Conservation (phyloP, 202 grass and related monocot genomes). For the Dendrocalamus latiflorus region DNA sequence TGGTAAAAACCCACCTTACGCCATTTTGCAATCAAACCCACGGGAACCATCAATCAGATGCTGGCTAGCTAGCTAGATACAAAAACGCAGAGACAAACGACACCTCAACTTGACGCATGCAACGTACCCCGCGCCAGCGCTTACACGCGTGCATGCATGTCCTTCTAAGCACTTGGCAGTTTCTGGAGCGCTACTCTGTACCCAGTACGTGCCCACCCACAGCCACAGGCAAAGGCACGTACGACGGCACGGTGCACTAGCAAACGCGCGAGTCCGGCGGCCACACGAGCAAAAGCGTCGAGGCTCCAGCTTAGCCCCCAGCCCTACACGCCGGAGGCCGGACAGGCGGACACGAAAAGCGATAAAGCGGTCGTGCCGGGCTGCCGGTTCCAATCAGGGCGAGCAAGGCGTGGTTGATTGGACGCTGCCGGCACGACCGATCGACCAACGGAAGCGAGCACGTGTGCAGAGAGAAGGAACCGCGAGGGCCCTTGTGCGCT, state of each 20-base stretch:
- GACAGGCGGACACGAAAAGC: conserved; percentile 15
- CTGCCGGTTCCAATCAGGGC: conserved; percentile 14
- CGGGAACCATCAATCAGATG: background rate
- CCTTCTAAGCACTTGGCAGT: background rate
- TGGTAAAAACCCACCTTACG: background rate
- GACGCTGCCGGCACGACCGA: background rate
- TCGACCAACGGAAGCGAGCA: background rate
- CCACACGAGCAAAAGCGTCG: background rate
- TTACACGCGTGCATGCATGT: background rate
- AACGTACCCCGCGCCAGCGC: conserved; percentile 1
- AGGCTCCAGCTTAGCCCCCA: background rate
- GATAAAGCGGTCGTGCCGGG: conserved; percentile 23
- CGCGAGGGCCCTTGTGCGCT: background rate
- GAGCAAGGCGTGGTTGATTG: background rate
- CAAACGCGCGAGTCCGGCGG: background rate
- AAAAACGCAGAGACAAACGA: background rate
- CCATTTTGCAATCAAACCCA: background rate
- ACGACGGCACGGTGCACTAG: background rate
- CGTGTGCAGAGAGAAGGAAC: background rate
- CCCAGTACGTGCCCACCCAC: background rate
- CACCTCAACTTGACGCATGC: background rate
- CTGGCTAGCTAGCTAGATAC: background rate
- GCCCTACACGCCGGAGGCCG: background rate
- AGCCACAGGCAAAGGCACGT: background rate
- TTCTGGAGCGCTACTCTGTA: background rate